phyloP scores from a whole-genome alignment of 306 rosid species.

The Cucurbita argyrosperma region DNA sequence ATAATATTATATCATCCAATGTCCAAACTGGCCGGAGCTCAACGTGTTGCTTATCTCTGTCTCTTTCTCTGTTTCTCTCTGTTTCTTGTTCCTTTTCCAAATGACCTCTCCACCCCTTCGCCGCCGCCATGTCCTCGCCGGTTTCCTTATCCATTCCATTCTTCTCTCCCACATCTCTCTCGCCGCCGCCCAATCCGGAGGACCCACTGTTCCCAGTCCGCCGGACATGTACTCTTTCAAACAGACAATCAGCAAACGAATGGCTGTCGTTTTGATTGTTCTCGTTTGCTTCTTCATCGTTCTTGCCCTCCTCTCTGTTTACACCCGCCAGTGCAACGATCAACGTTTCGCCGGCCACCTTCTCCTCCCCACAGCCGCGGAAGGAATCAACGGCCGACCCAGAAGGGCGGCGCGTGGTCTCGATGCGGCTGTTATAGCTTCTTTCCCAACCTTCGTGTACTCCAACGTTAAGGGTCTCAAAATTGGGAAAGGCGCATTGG shows the following conservation, averaged over 20 bases:
- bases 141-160: background rate
- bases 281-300: conserved; percentile 42
- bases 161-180: background rate
- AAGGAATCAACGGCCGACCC: conserved; percentile 7
- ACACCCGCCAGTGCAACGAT: conserved; percentile 69
- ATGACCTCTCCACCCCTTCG: background rate
- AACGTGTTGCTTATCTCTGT: too few relatives aligned
- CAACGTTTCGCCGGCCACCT: conserved; percentile 24
- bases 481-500: conserved; percentile 54
- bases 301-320: conserved; percentile 54
- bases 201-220: background rate
- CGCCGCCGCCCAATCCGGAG: conserved; percentile 1
- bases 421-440: conserved; percentile 30
- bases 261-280: conserved; percentile 38
- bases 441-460: conserved; percentile 66
- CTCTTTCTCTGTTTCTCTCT: background rate
- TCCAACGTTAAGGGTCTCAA: conserved; percentile 53
- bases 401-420: conserved; percentile 31
- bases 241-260: conserved; percentile 25
- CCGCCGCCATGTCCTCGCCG: background rate
- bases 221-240: background rate
- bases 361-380: conserved; percentile 11
- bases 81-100: background rate
- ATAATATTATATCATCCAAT: too few relatives aligned
- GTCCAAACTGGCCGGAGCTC: too few relatives aligned